phyloP scores from a whole-genome alignment of 768 basidiomycete genomes.

The Leccinum subgranulosum region DNA sequence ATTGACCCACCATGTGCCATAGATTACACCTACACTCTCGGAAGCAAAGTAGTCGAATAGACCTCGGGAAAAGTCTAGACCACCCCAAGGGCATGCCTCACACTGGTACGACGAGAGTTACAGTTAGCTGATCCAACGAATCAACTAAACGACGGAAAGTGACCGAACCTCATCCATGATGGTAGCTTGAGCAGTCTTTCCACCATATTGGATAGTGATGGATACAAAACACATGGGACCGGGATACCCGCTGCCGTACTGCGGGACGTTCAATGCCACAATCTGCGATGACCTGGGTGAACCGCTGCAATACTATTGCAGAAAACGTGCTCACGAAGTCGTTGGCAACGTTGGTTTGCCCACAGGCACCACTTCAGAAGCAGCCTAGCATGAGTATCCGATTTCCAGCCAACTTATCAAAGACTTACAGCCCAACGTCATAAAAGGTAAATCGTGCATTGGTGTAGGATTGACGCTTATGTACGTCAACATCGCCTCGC shows the following conservation, averaged over 20 bases:
- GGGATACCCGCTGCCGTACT: conserved; percentile 61
- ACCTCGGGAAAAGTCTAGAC: conserved; percentile 65
- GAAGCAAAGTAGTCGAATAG: conserved; percentile 63
- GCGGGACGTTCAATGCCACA: conserved; percentile 49
- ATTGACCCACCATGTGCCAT: conserved; percentile 58
- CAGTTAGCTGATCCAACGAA: conserved; percentile 1
- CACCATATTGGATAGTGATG: conserved; percentile 60
- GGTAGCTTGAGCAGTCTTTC: conserved; percentile 53
- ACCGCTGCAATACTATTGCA: neutral
- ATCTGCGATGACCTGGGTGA: conserved; percentile 35
- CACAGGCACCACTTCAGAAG: conserved; percentile 54
- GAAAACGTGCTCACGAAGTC: conserved; percentile 43
- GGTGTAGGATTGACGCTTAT: conserved; percentile 34
- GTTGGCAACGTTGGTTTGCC: conserved; percentile 32
- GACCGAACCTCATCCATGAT: conserved; percentile 60
- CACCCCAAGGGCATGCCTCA: conserved; percentile 60
- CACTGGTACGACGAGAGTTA: conserved; percentile 40
- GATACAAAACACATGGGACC: conserved; percentile 59
- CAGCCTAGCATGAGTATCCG: conserved; percentile 3
- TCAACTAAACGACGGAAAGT: neutral
- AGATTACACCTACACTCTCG: conserved; percentile 49
- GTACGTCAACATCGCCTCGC: conserved; percentile 38
- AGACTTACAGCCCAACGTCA: conserved; percentile 47
- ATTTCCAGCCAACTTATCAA: neutral
- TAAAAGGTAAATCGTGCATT: conserved; percentile 53